Evolutionary conservation across 1,284 basidiomycete species (phyloP), one percentile per base, ranked within the genome.

Genomic region (Trichosporon sp.): DNA sequence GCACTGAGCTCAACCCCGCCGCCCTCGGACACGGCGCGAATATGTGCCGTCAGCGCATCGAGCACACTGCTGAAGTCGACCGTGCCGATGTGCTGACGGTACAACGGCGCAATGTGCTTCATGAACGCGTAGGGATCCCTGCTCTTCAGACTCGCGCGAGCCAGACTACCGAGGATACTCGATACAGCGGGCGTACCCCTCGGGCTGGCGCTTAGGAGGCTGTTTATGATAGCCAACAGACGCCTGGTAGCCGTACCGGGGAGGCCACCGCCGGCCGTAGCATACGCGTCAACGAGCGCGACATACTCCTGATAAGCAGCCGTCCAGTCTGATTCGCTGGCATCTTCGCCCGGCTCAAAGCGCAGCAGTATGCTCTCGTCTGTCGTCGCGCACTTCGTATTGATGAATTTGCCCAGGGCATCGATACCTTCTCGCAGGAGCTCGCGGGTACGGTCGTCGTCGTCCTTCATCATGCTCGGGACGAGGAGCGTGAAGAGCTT

Each of bases 291-390:
- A 2, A 92, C 87, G 10, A 92, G 83, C 0, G 83, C 82, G 0
- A 93, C 84, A 78, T 90, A 92, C 73, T 92, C 91, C 37, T 88
- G 77, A 26, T 89, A 86, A 86, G 92, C 91, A 2, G 82, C 80
- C 10, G 83, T 80, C 40, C 88, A 83, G 78, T 92, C 88, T 73
- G 88, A 88, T 1, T 87, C 84, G 4, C 84, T 67, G 4, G 74
- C 73, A n/a, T 78, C 76, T n/a, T 77, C 85, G 84, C 78, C 86
- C 82, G 68, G 85, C 77, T 67, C 83, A 75, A 74, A 85, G 78
- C 72, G 84, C 79, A 76, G 69, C 76, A 89, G 91, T 14, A 85
- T 77, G 76, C 74, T 68, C 37, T 79, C 79, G 54, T 79, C 75
- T 5, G 73, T 77, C 8, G 74, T 74, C 65, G 72, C 75, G 10